Conservation (phyloP, 2,329 filamentous ascomycete genomes). For the Colletotrichum liriopes region DNA sequence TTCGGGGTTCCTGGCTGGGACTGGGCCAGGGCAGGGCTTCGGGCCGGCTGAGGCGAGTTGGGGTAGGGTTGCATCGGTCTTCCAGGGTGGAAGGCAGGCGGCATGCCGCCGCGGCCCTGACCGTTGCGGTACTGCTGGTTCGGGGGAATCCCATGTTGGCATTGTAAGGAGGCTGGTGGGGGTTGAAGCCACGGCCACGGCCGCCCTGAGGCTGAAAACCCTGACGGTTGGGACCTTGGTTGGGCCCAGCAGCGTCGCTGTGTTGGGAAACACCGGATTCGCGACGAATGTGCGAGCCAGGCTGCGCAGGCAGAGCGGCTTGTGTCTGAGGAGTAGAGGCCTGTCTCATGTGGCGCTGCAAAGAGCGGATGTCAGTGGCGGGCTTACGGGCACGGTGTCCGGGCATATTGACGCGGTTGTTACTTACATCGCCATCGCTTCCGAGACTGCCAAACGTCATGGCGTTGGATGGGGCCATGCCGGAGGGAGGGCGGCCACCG, state of each 20-base stretch:
- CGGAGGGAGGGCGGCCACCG: constrained; percentile 88
- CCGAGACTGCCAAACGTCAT: constrained; percentile 89
- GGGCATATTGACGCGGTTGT: constrained; percentile 8
- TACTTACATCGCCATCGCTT: constrained; percentile 84
- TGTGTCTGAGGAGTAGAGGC: constrained; percentile 72
- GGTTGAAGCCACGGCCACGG: constrained; percentile 67
- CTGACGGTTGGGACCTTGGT: constrained; percentile 72
- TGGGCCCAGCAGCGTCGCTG: constrained; percentile 75
- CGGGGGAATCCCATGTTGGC: constrained; percentile 62
- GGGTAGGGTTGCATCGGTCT: constrained; percentile 62
- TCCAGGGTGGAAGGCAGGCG: constrained; percentile 61
- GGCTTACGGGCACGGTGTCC: constrained; percentile 1
- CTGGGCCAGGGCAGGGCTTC: constrained; percentile 77
- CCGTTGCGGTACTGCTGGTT: constrained; percentile 59
- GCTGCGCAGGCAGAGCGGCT: constrained; percentile 73
- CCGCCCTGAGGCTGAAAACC: constrained; percentile 65
- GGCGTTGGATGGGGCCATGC: constrained; percentile 76
- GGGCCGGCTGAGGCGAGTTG: constrained; percentile 77
- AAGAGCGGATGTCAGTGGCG: constrained; percentile 7
- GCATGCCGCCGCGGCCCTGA: constrained; percentile 66
- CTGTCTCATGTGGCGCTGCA: constrained; percentile 78
- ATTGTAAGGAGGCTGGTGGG: constrained; percentile 60
- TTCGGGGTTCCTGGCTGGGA: constrained; percentile 80
- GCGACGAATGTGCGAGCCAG: constrained; percentile 83
- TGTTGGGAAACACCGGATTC: constrained; percentile 69